Evolutionary conservation across 768 basidiomycete species (phyloP).

Genomic region (Ramaria sp.): DNA sequence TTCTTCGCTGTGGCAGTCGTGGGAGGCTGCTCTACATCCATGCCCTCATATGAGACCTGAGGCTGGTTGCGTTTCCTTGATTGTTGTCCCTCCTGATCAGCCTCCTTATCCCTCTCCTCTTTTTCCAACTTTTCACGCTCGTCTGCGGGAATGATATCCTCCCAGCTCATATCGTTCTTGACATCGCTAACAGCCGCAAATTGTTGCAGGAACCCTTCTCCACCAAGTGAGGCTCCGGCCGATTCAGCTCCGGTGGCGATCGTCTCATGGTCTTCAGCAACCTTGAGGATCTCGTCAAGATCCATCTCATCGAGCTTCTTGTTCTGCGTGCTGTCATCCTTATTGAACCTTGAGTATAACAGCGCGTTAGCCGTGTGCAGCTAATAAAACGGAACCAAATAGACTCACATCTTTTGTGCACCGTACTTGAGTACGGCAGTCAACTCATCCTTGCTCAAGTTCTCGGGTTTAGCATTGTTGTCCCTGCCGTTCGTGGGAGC

Average conservation of each 20-base stretch:
- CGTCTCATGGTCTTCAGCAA: slow-evolving; percentile 96
- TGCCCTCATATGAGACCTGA: slow-evolving; percentile 83
- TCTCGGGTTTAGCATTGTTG: slow-evolving; percentile 58
- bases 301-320: slow-evolving; percentile 99
- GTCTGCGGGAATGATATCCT: slow-evolving; percentile 94
- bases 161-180: slow-evolving; percentile 98
- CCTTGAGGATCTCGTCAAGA: slow-evolving; percentile 93
- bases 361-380: slow-evolving; percentile 6
- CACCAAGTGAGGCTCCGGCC: slow-evolving; percentile 90
- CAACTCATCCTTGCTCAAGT: slow-evolving; percentile 91
- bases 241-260: slow-evolving; percentile 71
- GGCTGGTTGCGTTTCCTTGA: slow-evolving; percentile 74
- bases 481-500: slow-evolving; percentile 50
- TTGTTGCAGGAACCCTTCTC: slow-evolving; percentile 90
- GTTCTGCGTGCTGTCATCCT: slow-evolving; percentile 86
- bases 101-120: slow-evolving; percentile 67
- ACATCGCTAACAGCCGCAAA: slow-evolving; percentile 96
- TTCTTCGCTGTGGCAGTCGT: slow-evolving; percentile 59
- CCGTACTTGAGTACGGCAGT: slow-evolving; percentile 98
- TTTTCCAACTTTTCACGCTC: slow-evolving; percentile 77
- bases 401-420: slow-evolving; percentile 85
- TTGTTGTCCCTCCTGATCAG: slow-evolving; percentile 58
- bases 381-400: slow-evolving; percentile 8
- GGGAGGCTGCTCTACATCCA: slow-evolving; percentile 75
- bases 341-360: slow-evolving; percentile 68